Base-by-base conservation (phyloP, 768 basidiomycete species). In the Mycena belliarum region DNA sequence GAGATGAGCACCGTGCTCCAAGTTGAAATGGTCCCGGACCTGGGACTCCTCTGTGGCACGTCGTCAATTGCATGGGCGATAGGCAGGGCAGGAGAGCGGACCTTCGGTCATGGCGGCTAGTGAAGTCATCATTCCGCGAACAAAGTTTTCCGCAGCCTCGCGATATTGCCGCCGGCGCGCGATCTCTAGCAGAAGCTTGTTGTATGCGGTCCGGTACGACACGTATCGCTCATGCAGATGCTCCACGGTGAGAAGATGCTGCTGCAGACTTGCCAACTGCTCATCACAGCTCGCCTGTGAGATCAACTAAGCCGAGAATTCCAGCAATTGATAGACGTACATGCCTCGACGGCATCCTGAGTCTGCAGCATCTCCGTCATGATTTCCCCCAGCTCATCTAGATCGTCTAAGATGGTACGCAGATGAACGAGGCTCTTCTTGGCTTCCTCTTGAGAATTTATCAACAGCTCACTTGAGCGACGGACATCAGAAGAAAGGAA, bases 341-440 rank as follows among this genome's bases (percentile, higher is more conserved):
- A 18, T 47, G 89, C 89, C 80, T 93, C 88, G 7, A 90, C 81
- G 7, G 72, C 70, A 51, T 88, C 82, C 67, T 92, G 89, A 15
- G 78, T 81, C 41, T 80, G 77, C 6, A 93, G 70, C 87, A 93
- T 91, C 50, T 87, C 86, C 0, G 77, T 75, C 86, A 93, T 91
- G 49, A 91, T 89, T 20, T 88, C 85, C 2, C 86, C 91, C 4
- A 93, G 78, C 63, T 88, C 85, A 45, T 93, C 89, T 20, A 93
- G 76, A 64, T 89, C 83, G 48, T 84, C 79, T 26, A 93, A 70
- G 15, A 77, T 79, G 32, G 65, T 71, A 15, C 72, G 67, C 21
- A 87, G 80, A 38, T 77, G 75, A 20, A 80, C 76, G 10, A 91
- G 63, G 61, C 81, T 79, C 50, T 76, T 74, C 59, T 79, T 76